A percentile compares a stretch with the other conserved stretches of the same genome.
Evolutionary conservation across 176 grass and related monocot species (phyloP).

Genomic region (Puccinellia tenuiflora): DNA sequence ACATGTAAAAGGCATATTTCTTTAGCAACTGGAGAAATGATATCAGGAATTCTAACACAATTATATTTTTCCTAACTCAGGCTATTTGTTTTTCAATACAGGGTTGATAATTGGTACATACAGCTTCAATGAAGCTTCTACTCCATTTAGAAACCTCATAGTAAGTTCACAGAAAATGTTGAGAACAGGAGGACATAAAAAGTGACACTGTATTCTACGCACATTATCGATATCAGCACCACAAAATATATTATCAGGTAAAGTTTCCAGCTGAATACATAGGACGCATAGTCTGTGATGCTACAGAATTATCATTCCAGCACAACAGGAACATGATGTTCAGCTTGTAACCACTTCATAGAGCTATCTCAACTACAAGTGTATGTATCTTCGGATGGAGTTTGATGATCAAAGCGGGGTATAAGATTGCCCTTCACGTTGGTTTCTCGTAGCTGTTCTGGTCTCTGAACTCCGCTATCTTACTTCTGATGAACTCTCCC

Average conservation of each 20-base stretch:
- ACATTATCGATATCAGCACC: background rate
- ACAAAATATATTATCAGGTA: background rate
- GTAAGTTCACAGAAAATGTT: background rate
- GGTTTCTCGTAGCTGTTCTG: slow-evolving; percentile 92
- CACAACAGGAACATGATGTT: background rate
- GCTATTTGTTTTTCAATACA: background rate
- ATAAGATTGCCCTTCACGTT: slow-evolving; percentile 14
- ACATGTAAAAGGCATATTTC: too few species aligned
- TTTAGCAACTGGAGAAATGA: too few species aligned
- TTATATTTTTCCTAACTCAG: too few species aligned
- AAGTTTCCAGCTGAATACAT: too few species aligned
- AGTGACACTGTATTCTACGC: background rate
- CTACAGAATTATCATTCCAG: background rate
- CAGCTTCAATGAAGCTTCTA: background rate
- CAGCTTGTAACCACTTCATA: background rate
- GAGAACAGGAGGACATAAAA: background rate
- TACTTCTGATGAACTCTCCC: slow-evolving; percentile 58
- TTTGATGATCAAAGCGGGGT: background rate
- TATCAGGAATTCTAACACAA: too few species aligned
- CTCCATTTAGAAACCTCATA: too few species aligned
- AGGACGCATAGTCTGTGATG: background rate
- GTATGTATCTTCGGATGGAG: background rate
- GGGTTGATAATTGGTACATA: background rate
- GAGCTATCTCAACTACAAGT: too few species aligned
- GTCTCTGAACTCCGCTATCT: slow-evolving; percentile 78